These are phyloP conservation scores for Pulveroboletus sp. DNA, from an alignment of 768 basidiomycete genomes.

Conservation along the genomic window DNA sequence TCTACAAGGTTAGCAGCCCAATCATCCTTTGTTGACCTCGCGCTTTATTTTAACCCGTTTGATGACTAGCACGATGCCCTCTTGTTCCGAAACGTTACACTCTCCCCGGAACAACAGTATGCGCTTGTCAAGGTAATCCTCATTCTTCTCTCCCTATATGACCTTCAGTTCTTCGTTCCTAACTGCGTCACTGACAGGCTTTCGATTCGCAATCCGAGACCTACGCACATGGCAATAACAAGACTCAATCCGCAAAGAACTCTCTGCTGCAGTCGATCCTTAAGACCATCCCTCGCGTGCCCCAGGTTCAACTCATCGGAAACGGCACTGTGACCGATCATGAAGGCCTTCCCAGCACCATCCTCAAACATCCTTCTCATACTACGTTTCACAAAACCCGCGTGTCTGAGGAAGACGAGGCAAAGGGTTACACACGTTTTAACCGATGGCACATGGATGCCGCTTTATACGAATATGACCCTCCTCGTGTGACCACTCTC, in stretches of 20 bases:
- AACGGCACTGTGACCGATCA: constrained; percentile 80
- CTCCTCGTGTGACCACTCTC: constrained; percentile 82
- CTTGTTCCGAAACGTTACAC: constrained; percentile 65
- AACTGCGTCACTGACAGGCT: constrained; percentile 46
- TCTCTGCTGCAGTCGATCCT: constrained; percentile 88
- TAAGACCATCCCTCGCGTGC: constrained; percentile 85
- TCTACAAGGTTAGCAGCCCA: constrained; percentile 63
- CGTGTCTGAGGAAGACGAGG: constrained; percentile 72
- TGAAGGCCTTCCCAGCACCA: constrained; percentile 74
- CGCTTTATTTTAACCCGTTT: not conserved
- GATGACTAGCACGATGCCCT: constrained; percentile 60
- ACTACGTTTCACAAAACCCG: constrained; percentile 83
- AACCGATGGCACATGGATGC: constrained; percentile 95
- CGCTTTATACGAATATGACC: constrained; percentile 71
- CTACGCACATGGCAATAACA: constrained; percentile 90
- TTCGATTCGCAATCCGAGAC: constrained; percentile 63
- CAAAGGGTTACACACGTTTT: constrained; percentile 72
- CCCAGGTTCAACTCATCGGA: constrained; percentile 91
- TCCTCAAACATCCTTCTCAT: constrained; percentile 84
- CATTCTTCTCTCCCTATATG: not conserved
- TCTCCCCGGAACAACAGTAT: constrained; percentile 84
- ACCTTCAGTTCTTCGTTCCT: not conserved
- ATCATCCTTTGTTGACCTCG: not conserved
- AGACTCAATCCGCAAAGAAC: constrained; percentile 67
- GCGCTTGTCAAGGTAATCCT: constrained; percentile 69